phyloP scores from a whole-genome alignment of 2,329 filamentous ascomycete species.

The Alternaria sp. region DNA sequence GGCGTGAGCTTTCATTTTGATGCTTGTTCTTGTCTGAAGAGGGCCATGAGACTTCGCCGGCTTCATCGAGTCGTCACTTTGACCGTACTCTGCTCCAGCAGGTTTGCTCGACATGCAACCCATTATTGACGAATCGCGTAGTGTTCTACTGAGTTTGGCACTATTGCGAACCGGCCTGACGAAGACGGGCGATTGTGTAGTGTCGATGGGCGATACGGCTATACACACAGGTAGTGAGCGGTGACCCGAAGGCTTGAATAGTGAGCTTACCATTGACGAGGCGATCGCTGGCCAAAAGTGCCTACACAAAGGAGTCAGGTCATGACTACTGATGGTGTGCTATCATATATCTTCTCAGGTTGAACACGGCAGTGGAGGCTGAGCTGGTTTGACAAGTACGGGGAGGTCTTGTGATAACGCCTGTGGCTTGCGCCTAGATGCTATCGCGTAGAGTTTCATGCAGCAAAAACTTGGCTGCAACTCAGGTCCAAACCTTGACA shows the following conservation, averaged over 20 bases:
- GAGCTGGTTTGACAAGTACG: not conserved
- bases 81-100: not conserved
- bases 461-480: constrained; percentile 2
- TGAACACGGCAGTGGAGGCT: not conserved
- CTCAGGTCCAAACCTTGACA: not conserved
- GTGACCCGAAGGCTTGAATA: not conserved
- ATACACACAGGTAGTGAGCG: not conserved
- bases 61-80: not conserved
- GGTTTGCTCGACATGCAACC: constrained; percentile 23
- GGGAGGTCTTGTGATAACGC: constrained; percentile 7
- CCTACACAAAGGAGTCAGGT: not conserved
- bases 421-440: constrained; percentile 2
- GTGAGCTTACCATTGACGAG: not conserved
- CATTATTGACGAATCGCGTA: not conserved
- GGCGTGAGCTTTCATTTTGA: not conserved
- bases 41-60: not conserved
- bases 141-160: not conserved
- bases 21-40: not conserved
- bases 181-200: not conserved
- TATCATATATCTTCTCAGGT: not conserved
- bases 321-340: not conserved
- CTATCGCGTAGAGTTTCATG: not conserved
- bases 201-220: not conserved
- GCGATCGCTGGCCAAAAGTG: not conserved
- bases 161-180: not conserved